Percentiles rank a stretch among this genome's conserved stretches.
These are phyloP conservation scores for Aotearoamyces nothofagi DNA, from an alignment of 2,329 filamentous ascomycete species.

Conservation along the genomic window DNA sequence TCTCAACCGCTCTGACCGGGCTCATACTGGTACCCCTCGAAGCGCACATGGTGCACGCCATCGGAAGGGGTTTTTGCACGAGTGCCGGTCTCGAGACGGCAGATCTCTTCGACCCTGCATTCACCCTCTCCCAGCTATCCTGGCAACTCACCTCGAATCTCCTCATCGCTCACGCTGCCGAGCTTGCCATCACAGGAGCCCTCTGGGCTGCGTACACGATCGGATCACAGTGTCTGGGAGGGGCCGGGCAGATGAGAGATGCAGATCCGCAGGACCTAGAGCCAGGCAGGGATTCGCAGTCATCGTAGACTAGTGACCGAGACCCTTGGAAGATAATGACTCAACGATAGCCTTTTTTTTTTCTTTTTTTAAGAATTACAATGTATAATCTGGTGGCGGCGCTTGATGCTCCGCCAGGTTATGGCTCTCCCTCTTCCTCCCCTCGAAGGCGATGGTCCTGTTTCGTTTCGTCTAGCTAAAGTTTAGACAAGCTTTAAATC, in stretches of 20 bases:
- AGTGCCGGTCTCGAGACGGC: conserved; percentile 8
- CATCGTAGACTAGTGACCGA: no score
- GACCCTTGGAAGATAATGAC: not conserved
- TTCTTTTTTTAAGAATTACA: no score
- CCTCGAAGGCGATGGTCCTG: no score
- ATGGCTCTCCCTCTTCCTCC: no score
- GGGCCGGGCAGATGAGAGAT: not conserved
- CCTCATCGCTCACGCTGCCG: conserved; percentile 10
- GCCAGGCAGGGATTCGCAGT: not conserved
- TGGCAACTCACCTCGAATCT: conserved; percentile 9
- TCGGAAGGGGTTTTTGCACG: conserved; percentile 13
- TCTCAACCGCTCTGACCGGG: conserved; percentile 14
- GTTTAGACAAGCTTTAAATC: no score
- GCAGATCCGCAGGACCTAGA: not conserved
- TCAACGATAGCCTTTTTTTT: no score
- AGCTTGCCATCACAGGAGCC: conserved; percentile 12
- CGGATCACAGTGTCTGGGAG: not conserved
- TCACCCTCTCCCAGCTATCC: no score
- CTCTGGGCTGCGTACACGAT: conserved; percentile 11
- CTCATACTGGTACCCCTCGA: conserved; percentile 18
- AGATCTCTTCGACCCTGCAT: conserved; percentile 10
- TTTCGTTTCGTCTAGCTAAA: no score
- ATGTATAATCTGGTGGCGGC: no score
- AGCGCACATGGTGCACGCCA: conserved; percentile 15
- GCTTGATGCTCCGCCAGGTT: no score